These are phyloP conservation scores for Raphanus raphanistrum DNA, from an alignment of 345 rosid species.

Conservation along the genomic window DNA sequence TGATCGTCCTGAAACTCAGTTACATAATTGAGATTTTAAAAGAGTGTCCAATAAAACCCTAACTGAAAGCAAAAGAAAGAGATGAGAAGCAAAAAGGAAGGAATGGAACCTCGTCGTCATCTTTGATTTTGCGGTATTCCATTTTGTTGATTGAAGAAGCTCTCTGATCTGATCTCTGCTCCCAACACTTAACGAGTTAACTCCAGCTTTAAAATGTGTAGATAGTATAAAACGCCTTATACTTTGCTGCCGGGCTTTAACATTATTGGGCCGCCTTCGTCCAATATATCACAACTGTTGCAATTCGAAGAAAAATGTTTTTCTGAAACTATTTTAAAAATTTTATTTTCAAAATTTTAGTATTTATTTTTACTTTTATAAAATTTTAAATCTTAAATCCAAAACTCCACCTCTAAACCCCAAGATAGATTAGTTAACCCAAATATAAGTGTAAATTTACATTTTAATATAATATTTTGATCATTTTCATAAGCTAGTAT, in stretches of 20 bases:
- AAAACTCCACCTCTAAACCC: no score
- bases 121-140: slow-evolving; percentile 85
- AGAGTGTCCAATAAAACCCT: not conserved
- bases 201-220: not conserved
- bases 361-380: no score
- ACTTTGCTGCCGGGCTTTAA: not conserved
- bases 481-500: no score
- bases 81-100: not conserved
- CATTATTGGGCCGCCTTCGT: not conserved
- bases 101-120: slow-evolving; percentile 49
- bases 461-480: no score
- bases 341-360: no score
- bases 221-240: not conserved
- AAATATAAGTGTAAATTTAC: no score
- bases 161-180: slow-evolving; percentile 42
- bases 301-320: no score
- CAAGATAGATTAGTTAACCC: no score
- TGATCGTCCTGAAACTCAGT: slow-evolving; percentile 24
- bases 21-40: not conserved
- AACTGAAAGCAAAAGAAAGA: not conserved
- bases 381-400: no score
- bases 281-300: not conserved
- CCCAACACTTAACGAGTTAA: not conserved
- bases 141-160: slow-evolving; percentile 30
- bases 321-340: no score